Evolutionary conservation across 129 eudicot genomes (phyloP).

Genomic region (Dittrichia graveolens): DNA sequence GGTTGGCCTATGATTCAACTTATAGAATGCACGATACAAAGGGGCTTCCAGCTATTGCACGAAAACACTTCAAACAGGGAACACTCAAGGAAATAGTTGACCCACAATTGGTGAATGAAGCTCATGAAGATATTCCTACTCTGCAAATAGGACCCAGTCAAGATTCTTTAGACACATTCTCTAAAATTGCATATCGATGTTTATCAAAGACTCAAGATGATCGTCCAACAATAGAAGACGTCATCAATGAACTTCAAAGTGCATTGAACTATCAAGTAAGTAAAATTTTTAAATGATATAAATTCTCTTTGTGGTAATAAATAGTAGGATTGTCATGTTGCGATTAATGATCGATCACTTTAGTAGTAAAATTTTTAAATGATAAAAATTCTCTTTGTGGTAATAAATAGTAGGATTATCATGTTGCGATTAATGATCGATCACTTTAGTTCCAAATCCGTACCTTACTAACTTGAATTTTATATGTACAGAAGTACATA

Average conservation of each 20-base stretch:
- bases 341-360: too few relatives aligned
- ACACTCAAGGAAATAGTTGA: neutral
- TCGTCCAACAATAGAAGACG: neutral
- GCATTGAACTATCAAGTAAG: conserved; percentile 9
- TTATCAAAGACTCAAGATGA: neutral
- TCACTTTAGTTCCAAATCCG: too few relatives aligned
- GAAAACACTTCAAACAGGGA: neutral
- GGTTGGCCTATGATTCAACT: neutral
- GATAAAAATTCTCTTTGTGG: too few relatives aligned
- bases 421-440: too few relatives aligned
- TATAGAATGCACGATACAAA: neutral
- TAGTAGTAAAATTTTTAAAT: neutral
- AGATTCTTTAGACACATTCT: neutral
- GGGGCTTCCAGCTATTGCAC: neutral
- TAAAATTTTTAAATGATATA: neutral
- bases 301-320: too few relatives aligned
- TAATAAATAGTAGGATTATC: neutral
- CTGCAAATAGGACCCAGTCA: conserved; percentile 10
- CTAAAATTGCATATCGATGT: conserved; percentile 4
- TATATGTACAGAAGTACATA: too few relatives aligned
- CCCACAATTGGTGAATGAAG: neutral
- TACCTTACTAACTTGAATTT: too few relatives aligned
- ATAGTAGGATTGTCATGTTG: neutral
- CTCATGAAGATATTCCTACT: neutral
- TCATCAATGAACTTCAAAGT: neutral